phyloP scores from a whole-genome alignment of 2,329 filamentous ascomycete genomes.

The Alternaria novae-zelandiae region DNA sequence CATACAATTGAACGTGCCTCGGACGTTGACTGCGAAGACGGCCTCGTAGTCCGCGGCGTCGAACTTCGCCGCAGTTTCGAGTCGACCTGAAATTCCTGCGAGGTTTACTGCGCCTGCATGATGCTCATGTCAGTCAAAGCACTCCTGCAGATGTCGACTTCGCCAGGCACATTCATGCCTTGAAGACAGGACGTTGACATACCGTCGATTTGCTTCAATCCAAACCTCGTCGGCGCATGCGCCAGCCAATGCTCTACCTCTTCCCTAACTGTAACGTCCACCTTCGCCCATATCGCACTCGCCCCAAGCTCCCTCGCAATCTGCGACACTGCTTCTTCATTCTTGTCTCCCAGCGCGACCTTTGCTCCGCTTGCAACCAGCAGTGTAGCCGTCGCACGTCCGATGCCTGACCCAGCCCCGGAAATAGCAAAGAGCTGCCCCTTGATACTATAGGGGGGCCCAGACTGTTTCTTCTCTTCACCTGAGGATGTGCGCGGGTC shows the following conservation, averaged over 20 bases:
- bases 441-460: not conserved
- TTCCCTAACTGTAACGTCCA: constrained; percentile 45
- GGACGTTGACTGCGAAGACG: constrained; percentile 45
- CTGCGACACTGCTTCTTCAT: constrained; percentile 16
- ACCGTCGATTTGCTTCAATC: constrained; percentile 31
- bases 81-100: constrained; percentile 52
- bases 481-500: not conserved
- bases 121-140: not conserved
- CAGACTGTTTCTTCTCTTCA: not conserved
- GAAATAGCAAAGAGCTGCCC: constrained; percentile 16
- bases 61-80: constrained; percentile 28
- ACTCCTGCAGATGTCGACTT: constrained; percentile 6
- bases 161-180: not conserved
- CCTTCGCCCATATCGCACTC: constrained; percentile 5
- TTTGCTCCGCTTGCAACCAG: constrained; percentile 4
- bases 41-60: constrained; percentile 43
- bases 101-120: constrained; percentile 8
- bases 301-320: constrained; percentile 14
- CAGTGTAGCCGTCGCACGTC: constrained; percentile 11
- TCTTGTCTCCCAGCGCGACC: constrained; percentile 13
- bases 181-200: not conserved
- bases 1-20: constrained; percentile 42
- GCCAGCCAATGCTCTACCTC: constrained; percentile 30
- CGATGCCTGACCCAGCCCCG: constrained; percentile 20
- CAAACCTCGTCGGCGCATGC: not conserved